Conservation (phyloP, 192 early-diverging fungal genomes). For the Chytriomyces sp. region DNA sequence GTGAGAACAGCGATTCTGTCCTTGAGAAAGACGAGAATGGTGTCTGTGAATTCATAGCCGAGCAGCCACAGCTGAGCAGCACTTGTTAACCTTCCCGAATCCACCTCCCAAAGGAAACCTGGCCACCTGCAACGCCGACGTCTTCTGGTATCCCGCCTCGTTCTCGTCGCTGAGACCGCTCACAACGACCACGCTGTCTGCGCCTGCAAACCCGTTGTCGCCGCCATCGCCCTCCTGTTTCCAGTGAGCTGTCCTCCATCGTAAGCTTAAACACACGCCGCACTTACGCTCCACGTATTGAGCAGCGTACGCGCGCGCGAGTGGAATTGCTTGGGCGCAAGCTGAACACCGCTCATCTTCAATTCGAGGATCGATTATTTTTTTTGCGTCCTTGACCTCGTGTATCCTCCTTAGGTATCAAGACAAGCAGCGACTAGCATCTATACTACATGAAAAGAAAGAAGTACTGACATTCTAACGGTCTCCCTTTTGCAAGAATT, state of each 20-base stretch:
- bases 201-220: slow-evolving; percentile 17
- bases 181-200: slow-evolving; percentile 12
- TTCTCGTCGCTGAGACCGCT: slow-evolving; percentile 52
- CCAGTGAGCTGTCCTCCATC: too few species aligned
- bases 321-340: slow-evolving; percentile 15
- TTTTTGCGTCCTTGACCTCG: too few species aligned
- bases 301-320: slow-evolving; percentile 20
- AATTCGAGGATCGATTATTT: too few species aligned
- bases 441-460: too few species aligned
- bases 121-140: slow-evolving; percentile 54
- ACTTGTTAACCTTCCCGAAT: too few species aligned
- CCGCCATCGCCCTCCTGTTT: too few species aligned
- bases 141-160: slow-evolving; percentile 73
- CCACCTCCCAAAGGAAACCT: slow-evolving; percentile 28
- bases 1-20: slow-evolving; percentile 79
- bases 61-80: slow-evolving; percentile 94
- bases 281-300: background rate
- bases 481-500: too few species aligned
- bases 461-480: too few species aligned
- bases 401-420: too few species aligned
- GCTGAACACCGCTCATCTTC: slow-evolving; percentile 17
- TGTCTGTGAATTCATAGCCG: slow-evolving; percentile 90
- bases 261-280: too few species aligned
- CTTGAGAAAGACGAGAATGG: slow-evolving; percentile 73
- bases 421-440: too few species aligned